Conservation (phyloP, 192 early-diverging fungal species). For the Coemansia nantahalensis region DNA sequence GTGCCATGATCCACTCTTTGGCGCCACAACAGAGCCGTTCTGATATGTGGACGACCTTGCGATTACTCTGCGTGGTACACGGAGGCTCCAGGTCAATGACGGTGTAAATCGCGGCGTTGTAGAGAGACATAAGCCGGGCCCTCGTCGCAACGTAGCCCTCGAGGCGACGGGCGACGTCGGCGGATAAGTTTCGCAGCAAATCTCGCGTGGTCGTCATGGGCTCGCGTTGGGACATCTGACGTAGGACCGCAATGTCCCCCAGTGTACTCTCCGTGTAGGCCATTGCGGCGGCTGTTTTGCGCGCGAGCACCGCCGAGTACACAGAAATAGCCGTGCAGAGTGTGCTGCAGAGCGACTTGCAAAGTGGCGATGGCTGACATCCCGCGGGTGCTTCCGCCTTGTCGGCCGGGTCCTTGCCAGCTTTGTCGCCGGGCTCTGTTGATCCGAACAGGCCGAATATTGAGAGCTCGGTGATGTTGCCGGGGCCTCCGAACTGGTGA, state of each 20-base stretch:
- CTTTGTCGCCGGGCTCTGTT: too few relatives aligned
- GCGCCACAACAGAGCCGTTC: conserved; percentile 31
- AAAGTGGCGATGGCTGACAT: too few relatives aligned
- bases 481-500: too few relatives aligned
- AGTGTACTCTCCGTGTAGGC: conserved; percentile 6
- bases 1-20: conserved; percentile 39
- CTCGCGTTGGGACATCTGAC: conserved; percentile 15
- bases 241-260: conserved; percentile 15
- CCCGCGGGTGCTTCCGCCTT: too few relatives aligned
- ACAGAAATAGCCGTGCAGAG: conserved; percentile 34
- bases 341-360: conserved; percentile 31
- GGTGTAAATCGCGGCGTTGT: conserved; percentile 28
- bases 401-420: too few relatives aligned
- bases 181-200: conserved; percentile 18
- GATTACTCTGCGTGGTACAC: too few relatives aligned
- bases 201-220: conserved; percentile 10
- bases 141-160: conserved; percentile 29
- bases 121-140: conserved; percentile 26
- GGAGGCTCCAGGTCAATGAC: conserved; percentile 18
- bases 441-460: too few relatives aligned
- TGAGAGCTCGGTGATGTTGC: too few relatives aligned
- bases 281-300: conserved; percentile 18
- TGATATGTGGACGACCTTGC: conserved; percentile 7
- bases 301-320: conserved; percentile 29
- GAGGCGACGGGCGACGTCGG: conserved; percentile 5